Evolutionary conservation across 441 rosid species (phyloP).

Genomic region (Hypseocharis bilobata): DNA sequence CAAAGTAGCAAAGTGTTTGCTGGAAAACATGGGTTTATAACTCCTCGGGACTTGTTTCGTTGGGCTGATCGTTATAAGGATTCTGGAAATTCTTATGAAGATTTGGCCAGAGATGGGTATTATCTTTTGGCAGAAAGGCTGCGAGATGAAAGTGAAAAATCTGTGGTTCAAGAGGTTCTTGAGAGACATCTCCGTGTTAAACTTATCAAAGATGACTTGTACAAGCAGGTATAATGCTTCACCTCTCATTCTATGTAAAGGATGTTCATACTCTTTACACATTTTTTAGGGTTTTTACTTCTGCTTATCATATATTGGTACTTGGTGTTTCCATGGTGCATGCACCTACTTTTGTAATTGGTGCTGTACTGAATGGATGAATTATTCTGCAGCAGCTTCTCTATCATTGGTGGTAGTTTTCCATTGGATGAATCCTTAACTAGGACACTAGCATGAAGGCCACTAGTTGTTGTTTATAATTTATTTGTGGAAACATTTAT

Average conservation of each 20-base stretch:
- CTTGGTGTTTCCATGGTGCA: background rate
- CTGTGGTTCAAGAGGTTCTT: slow-evolving; percentile 67
- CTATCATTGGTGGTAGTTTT: background rate
- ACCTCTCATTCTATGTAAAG: background rate
- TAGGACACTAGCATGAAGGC: too few species aligned
- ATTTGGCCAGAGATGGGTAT: slow-evolving; percentile 87
- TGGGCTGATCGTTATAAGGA: slow-evolving; percentile 83
- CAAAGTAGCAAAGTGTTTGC: slow-evolving; percentile 95
- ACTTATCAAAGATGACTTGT: slow-evolving; percentile 56
- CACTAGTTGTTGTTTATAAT: too few species aligned
- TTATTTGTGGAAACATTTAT: too few species aligned
- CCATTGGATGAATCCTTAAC: too few species aligned
- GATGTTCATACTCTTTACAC: background rate
- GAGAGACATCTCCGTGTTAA: slow-evolving; percentile 58
- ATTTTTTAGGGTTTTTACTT: background rate
- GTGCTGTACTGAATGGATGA: background rate
- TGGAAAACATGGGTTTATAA: slow-evolving; percentile 96
- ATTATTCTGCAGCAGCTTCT: background rate
- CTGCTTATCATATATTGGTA: background rate
- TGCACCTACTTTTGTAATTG: background rate
- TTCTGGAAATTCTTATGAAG: slow-evolving; percentile 65
- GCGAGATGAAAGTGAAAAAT: slow-evolving; percentile 76
- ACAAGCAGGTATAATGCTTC: slow-evolving; percentile 44
- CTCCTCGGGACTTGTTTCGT: slow-evolving; percentile 94
- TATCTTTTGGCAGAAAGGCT: slow-evolving; percentile 90